Conservation (phyloP, 2,329 filamentous ascomycete species). For the Trichoderma polysporum region DNA sequence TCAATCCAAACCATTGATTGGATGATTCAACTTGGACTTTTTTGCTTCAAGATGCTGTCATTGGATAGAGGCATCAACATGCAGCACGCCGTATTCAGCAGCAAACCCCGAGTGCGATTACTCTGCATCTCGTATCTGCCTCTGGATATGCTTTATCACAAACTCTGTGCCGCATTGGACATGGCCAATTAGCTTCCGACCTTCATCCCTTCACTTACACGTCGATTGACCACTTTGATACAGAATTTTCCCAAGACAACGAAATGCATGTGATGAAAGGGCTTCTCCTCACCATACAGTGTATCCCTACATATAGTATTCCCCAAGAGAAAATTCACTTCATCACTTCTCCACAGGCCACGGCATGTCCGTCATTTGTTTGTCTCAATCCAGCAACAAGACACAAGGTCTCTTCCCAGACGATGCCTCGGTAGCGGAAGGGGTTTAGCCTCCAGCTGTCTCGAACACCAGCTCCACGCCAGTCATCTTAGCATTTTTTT, state of each 20-base stretch:
- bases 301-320: background rate
- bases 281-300: background rate
- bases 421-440: slow-evolving; percentile 10
- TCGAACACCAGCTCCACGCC: slow-evolving; percentile 14
- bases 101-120: background rate
- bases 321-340: background rate
- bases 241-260: background rate
- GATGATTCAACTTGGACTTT: background rate
- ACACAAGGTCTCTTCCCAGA: slow-evolving; percentile 2
- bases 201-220: background rate
- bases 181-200: background rate
- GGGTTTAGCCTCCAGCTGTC: background rate
- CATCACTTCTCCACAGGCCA: background rate
- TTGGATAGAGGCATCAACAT: background rate
- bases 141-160: background rate
- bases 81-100: background rate
- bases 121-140: background rate
- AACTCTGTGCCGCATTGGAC: background rate
- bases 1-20: background rate
- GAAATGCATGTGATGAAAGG: background rate
- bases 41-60: background rate
- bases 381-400: slow-evolving; percentile 6
- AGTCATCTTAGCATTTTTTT: background rate
- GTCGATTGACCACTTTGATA: background rate
- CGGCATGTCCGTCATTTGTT: slow-evolving; percentile 12